Conservation (phyloP, 2,329 filamentous ascomycete genomes). For the Sphaerulina vaccinii region DNA sequence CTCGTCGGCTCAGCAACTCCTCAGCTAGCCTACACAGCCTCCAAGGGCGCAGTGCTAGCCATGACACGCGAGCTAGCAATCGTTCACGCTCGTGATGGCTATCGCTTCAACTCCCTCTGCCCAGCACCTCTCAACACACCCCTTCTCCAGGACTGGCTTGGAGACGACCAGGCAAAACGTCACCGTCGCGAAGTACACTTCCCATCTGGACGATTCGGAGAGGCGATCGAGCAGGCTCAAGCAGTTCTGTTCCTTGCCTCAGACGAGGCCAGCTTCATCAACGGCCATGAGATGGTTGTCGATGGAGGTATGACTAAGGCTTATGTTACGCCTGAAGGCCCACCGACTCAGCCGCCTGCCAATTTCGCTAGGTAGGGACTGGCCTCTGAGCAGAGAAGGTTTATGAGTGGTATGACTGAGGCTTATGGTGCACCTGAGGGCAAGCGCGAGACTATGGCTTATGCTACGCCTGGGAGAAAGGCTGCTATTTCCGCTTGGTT, state of each 20-base stretch:
- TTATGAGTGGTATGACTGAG: too few species aligned
- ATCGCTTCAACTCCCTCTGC: conserved; percentile 86
- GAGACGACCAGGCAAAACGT: conserved; percentile 79
- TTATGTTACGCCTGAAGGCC: conserved; percentile 67
- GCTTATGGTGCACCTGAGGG: too few species aligned
- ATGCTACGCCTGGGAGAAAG: too few species aligned
- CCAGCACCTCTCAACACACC: conserved; percentile 91
- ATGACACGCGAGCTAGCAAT: conserved; percentile 88
- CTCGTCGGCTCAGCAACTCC: conserved; percentile 83
- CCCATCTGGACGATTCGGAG: conserved; percentile 81
- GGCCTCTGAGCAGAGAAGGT: neutral
- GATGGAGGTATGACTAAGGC: conserved; percentile 95
- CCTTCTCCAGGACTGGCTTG: conserved; percentile 88
- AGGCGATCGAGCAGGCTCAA: conserved; percentile 90
- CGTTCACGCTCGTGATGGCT: conserved; percentile 85
- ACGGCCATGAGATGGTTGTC: conserved; percentile 87
- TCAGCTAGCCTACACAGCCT: conserved; percentile 88
- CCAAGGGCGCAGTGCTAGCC: conserved; percentile 87
- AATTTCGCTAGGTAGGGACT: conserved; percentile 34
- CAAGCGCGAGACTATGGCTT: too few species aligned
- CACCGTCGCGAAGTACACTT: conserved; percentile 84
- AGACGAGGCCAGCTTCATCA: conserved; percentile 87
- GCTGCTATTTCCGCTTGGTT: too few species aligned
- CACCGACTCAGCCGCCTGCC: conserved; percentile 52
- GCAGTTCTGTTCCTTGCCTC: conserved; percentile 84